Evolutionary conservation across 495 filamentous ascomycete species (phyloP), one percentile per base, ranked within the genome.

Genomic region (Talaromyces proteolyticus): DNA sequence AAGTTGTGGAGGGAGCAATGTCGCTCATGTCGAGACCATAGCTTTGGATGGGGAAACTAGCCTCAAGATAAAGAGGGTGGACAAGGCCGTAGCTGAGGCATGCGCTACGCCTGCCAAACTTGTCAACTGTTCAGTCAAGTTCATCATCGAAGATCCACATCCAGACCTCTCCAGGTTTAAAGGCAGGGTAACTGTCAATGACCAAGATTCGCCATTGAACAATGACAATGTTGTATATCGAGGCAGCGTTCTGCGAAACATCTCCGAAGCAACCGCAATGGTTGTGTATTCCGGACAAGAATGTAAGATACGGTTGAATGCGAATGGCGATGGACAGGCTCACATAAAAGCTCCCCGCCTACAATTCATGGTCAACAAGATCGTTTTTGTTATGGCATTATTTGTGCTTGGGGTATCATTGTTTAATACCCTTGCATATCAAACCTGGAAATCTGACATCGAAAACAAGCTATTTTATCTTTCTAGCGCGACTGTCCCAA

Each of bases 271-370:
- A 6, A 67, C 89, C 36, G 91, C 89, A 0, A 75, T 97, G 63
- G 89, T 96, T 34, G 84, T 95, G 50, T 95, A 96, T 67, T 91
- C 86, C 16, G 92, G 92, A 45, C 92, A 96, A 65, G 92, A 96
- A 66, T 96, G 89, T 75, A 96, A 96, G 66, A 96, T 97, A 56
- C 84, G 92, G 25, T 94, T 96, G 91, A 97, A 97, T 57, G 89
- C 91, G 29, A 93, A 93, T 66, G 93, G 95, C 62, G 89, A 91
- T 52, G 89, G 39, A 17, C 39, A 42, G 14, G 85, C 86, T 37
- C 83, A 84, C 34, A 91, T 91, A 58, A 97, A 97, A 64, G 85
- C 88, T 8, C 92, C 92, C 2, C 71, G 85, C 22, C 81, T 97
- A 52, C 92, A 96, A 58, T 70, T 69, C 26, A 77, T 85, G 43